Base-by-base conservation (phyloP, 2,329 filamentous ascomycete genomes). In the Aspergillus sp. region DNA sequence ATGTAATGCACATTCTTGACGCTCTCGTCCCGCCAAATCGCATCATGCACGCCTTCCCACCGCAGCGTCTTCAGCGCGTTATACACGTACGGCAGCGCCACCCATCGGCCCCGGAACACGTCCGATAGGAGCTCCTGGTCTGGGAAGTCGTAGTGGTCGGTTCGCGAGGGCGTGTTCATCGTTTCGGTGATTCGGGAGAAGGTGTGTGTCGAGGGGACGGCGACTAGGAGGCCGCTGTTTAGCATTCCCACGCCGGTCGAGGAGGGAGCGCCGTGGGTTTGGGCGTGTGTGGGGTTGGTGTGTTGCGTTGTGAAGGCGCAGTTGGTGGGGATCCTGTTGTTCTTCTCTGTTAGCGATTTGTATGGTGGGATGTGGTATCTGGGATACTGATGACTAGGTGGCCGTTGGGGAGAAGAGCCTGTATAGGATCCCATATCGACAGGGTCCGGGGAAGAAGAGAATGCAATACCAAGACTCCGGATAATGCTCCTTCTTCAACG, bases 1-100 rank as follows among this genome's bases (percentile, higher is more conserved):
- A 88, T 83, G 66, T 85, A 87, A 70, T 88, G 85, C 11, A 87
- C 76, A 65, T 87, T 87, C 75, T 87, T 87, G 20, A 87, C 83
- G 65, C 80, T 70, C 18, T 83, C 80, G 62, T 88, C 85, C 59
- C 80, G 75, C 85, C 85, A 88, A 57, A 88, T 87, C 29, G 78
- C 74, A 63, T 82, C 77, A 66, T 87, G 85, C 57, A 86, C 82
- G 84, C 64, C 59, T 65, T 80, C 71, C 73, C 76, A 79, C 55
- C 83, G 72, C 71, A 85, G 58, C 54, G 83, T 84, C 76, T 85
- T 85, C 57, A 86, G 70, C 59, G 83, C 84, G 68, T 86, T 86
- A 73, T 85, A 86, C n/a, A 81, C 80, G 64, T 86, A 86, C 16
- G 84, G 84, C 60, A 86, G 67, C 3, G 80, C 74, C 6, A 85